phyloP scores from a whole-genome alignment of 1,139 yeast species.

The Hyphopichia pseudoburtonii region DNA sequence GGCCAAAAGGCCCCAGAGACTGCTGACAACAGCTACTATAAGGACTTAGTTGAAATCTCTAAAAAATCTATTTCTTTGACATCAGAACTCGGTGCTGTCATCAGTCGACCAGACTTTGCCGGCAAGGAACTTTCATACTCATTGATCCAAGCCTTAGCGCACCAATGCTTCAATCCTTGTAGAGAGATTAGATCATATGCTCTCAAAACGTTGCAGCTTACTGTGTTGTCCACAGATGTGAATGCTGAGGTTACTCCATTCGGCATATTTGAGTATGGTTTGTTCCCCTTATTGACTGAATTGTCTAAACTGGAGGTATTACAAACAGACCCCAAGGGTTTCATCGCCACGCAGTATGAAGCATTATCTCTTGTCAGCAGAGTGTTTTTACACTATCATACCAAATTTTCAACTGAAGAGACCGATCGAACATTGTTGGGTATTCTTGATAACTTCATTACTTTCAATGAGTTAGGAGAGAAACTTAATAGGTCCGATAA shows the following conservation, averaged over 20 bases:
- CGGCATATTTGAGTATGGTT: slow-evolving; percentile 68
- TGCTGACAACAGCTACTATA: slow-evolving; percentile 41
- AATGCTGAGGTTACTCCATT: slow-evolving; percentile 37
- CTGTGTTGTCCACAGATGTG: slow-evolving; percentile 36
- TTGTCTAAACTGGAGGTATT: slow-evolving; percentile 66
- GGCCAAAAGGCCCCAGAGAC: slow-evolving; percentile 10
- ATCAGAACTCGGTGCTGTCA: slow-evolving; percentile 40
- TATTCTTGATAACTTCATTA: slow-evolving; percentile 31
- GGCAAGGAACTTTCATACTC: slow-evolving; percentile 51
- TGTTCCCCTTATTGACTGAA: slow-evolving; percentile 72
- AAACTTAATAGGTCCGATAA: slow-evolving; percentile 29
- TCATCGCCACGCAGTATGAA: slow-evolving; percentile 63
- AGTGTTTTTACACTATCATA: slow-evolving; percentile 58
- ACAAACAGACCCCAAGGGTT: slow-evolving; percentile 64
- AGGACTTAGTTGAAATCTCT: slow-evolving; percentile 57
- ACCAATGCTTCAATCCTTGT: slow-evolving; percentile 88
- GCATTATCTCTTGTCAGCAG: slow-evolving; percentile 69
- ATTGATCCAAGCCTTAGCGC: slow-evolving; percentile 74
- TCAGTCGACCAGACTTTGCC: slow-evolving; percentile 24
- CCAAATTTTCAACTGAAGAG: slow-evolving; percentile 22
- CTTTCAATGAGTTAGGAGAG: slow-evolving; percentile 22
- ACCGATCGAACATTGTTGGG: slow-evolving; percentile 35
- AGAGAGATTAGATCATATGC: slow-evolving; percentile 72
- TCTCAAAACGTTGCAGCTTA: slow-evolving; percentile 50
- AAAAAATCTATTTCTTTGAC: slow-evolving; percentile 64